Conservation (phyloP, 2,329 filamentous ascomycete species). For the Podosphaera leucotricha region DNA sequence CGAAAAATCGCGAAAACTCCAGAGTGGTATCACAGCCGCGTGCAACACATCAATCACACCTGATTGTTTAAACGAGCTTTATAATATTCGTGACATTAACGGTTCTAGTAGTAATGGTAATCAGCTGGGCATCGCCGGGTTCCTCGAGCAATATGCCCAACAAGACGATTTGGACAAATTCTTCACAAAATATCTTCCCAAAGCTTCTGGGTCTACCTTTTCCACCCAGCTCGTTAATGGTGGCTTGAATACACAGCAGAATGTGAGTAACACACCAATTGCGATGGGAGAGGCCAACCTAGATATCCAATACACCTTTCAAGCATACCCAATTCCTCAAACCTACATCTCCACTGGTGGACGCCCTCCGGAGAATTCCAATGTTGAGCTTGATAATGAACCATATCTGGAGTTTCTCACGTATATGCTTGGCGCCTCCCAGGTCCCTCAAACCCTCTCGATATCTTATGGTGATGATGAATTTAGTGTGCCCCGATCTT, state of each 20-base stretch:
- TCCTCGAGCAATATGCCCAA: conserved; percentile 14
- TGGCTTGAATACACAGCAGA: conserved; percentile 17
- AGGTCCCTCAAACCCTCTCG: conserved; percentile 34
- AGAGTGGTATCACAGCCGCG: conserved; percentile 6
- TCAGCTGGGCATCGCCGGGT: conserved; percentile 12
- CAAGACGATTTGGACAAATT: conserved; percentile 20
- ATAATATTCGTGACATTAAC: conserved; percentile 10
- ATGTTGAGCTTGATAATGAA: conserved; percentile 33
- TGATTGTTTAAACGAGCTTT: conserved; percentile 14
- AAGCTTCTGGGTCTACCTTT: conserved; percentile 19
- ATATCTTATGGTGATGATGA: conserved; percentile 34
- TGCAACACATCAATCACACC: conserved; percentile 16
- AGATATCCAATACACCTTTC: conserved; percentile 33
- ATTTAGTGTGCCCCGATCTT: conserved; percentile 25
- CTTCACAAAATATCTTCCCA: conserved; percentile 21
- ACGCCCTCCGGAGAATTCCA: conserved; percentile 25
- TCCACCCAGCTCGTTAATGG: conserved; percentile 15
- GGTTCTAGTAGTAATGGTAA: conserved; percentile 4
- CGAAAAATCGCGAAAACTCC: background rate
- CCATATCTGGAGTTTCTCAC: conserved; percentile 41
- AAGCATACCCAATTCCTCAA: conserved; percentile 29
- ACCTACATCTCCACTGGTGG: conserved; percentile 33
- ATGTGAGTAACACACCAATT: background rate
- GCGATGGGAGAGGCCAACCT: conserved; percentile 27
- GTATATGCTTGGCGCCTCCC: conserved; percentile 26